Percentiles rank a stretch among this genome's conserved stretches.
phyloP scores from a whole-genome alignment of 257 asterid species.

The Petunia axillaris region DNA sequence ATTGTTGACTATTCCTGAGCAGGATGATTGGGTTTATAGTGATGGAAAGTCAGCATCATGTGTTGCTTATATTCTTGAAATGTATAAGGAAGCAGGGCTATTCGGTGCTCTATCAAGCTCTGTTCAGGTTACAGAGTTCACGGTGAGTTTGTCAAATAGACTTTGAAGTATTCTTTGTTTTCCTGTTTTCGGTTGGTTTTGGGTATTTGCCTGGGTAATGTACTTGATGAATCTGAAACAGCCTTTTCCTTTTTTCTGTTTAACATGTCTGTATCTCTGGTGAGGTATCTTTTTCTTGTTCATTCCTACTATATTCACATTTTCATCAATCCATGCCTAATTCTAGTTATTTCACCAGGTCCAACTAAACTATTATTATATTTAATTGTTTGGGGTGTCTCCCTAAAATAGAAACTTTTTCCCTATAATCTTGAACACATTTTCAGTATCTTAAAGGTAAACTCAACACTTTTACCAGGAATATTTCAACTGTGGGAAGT shows the following conservation, averaged over 20 bases:
- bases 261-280: background rate
- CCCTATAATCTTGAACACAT: background rate
- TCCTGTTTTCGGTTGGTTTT: background rate
- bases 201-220: background rate
- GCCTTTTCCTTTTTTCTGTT: background rate
- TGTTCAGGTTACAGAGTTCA: conserved; percentile 90
- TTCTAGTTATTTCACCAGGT: background rate
- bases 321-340: background rate
- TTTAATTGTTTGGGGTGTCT: background rate
- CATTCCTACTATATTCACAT: background rate
- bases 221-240: background rate
- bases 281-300: background rate
- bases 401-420: background rate
- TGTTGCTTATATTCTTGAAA: conserved; percentile 84
- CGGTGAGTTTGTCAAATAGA: conserved; percentile 55
- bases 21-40: conserved; percentile 77
- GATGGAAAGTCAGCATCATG: conserved; percentile 94
- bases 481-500: background rate
- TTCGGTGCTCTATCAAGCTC: conserved; percentile 71
- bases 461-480: background rate
- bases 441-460: background rate
- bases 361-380: background rate
- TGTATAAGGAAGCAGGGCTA: conserved; percentile 91
- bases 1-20: conserved; percentile 81
- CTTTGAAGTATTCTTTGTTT: background rate